Evolutionary conservation across 305 asterid species (phyloP), one percentile per base, ranked within the genome.

Genomic region (Solanum hybrid): DNA sequence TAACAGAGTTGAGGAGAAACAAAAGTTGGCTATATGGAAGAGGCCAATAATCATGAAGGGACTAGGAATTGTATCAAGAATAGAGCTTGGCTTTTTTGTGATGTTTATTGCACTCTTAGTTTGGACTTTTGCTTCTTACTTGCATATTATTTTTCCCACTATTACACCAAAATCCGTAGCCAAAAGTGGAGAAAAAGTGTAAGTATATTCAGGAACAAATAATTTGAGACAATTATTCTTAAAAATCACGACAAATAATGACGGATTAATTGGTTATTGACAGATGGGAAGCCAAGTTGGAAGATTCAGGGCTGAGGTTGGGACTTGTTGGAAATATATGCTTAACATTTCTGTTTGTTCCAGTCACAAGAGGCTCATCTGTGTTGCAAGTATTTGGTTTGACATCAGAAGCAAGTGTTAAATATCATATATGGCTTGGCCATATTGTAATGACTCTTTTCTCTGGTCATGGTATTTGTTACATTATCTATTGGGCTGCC

Each of bases 361-460:
- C 99, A 90, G 98, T 97, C 92, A 95, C 97, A 13, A 95, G 98
- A 24, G 98, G 95, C 8, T 95, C 98, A 7, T 97, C 99, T 33
- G 92, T 96, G 90, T 91, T 97, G 0, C 97, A 94, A 3, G 86
- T 96, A 1, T 90, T 97, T 22, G 98, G 99, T 14, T 93, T 97
- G 4, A 94, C 98, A 3, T 97, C 98, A 2, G 99, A 97, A 93
- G 93, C 93, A 5, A 95, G 98, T 80, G 92, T 97, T 81, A 97
- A 96, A 90, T 97, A 96, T 81, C 98, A 97, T 90, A 95, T 96
- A 77, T 97, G 98, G 99, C 87, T 97, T 11, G 99, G 99, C 0
- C 98, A 97, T 85, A 93, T 95, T 51, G 95, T 91, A 6, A 94
- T 96, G 98, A 57, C 92, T 24, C 91, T 97, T 71, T 95, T 97